Evolutionary conservation across 495 filamentous ascomycete species (phyloP).

Genomic region (Annulohypoxylon nitens): DNA sequence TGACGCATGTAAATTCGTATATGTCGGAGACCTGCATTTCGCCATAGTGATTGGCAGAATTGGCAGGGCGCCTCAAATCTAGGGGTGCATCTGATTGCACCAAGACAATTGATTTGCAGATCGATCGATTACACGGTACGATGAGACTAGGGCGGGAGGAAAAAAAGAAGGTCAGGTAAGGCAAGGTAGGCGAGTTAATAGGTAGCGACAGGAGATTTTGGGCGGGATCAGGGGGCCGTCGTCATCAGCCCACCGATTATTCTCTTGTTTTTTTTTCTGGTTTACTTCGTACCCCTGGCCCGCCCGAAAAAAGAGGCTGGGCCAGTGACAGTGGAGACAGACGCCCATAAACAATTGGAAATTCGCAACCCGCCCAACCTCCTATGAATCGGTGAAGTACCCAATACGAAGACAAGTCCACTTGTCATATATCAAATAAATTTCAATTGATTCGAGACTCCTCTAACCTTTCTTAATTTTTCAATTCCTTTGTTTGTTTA

Average conservation of each 20-base stretch:
- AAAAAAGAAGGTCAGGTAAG: neutral
- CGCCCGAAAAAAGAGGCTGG: conserved; percentile 43
- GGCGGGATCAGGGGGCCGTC: neutral
- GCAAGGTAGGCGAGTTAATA: neutral
- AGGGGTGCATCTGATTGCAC: conserved; percentile 22
- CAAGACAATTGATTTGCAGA: conserved; percentile 31
- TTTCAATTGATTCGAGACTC: conserved; percentile 34
- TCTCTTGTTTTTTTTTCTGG: conserved; percentile 14
- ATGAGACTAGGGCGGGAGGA: neutral
- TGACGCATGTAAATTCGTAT: conserved; percentile 41
- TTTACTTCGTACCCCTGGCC: too few species aligned
- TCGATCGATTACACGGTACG: conserved; percentile 30
- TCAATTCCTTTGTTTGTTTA: conserved; percentile 26
- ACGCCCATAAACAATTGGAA: neutral
- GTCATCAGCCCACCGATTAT: conserved; percentile 42
- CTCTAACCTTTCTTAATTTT: conserved; percentile 17
- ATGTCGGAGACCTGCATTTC: conserved; percentile 39
- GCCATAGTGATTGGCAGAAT: conserved; percentile 9
- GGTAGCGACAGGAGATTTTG: neutral
- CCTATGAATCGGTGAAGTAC: conserved; percentile 19
- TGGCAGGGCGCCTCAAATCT: neutral
- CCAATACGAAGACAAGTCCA: conserved; percentile 29
- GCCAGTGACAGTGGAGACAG: conserved; percentile 37
- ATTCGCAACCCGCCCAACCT: conserved; percentile 36
- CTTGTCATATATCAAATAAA: conserved; percentile 41